Base-by-base conservation (phyloP, 1,284 basidiomycete genomes). In the Thelephora terrestris region DNA sequence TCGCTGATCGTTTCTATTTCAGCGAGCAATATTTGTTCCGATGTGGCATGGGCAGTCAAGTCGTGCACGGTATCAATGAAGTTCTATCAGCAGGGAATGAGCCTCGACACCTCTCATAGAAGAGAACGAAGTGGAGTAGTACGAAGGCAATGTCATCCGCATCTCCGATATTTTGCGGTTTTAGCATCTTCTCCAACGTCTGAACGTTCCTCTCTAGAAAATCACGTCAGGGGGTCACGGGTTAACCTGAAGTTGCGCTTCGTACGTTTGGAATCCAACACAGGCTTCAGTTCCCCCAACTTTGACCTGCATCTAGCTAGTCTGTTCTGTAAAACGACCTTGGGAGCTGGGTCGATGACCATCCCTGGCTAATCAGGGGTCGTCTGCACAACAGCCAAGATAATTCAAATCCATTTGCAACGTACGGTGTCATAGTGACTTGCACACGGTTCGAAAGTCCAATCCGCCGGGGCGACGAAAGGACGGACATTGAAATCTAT, bases 321-420 rank as follows among this genome's bases (percentile, higher is more conserved):
- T 53, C 81, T 82, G 60, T 90, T 90, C 65, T 90, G 86, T 16
- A 90, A 67, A 57, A 85, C 76, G 2, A 87, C 70, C 62, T 86
- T 89, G 0, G 87, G 78, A 9, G 73, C 74, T 18, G 74, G 64
- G 40, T 87, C 85, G 20, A 79, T 61, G 55, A 68, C 81, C 62
- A 88, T 74, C 7, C 73, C 76, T 34, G 68, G 70, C 85, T 88
- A 50, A 25, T 14, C 16, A 6, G 10, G 18, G 25, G 21, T n/a
- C n/a, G 14, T 21, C 9, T 5, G n/a, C 20, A n/a, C n/a, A 18
- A 43, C 48, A 48, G 27, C 38, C 18, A 46, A 20, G 32, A 47
- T 10, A 21, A n/a, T 21, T 44, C 21, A 46, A 50, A 23, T 21
- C 5, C 10, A 21, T 16, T 48, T 10, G 49, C 40, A 7, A 47